Evolutionary conservation across 1,284 basidiomycete species (phyloP), one percentile per base, ranked within the genome.

Genomic region (Melampsora americana): DNA sequence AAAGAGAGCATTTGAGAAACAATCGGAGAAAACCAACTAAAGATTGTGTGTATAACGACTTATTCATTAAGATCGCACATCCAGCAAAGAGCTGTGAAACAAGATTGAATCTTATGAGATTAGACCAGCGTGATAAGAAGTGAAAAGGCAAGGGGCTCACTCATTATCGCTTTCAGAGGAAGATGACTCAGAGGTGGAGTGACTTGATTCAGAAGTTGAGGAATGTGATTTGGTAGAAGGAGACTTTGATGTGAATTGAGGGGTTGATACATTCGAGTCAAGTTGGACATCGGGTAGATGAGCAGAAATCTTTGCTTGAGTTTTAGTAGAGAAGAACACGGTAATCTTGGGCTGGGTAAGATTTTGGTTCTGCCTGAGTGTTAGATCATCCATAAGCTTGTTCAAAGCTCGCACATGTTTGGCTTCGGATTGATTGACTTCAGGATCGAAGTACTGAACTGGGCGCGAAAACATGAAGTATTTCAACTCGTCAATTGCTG

Each of bases 321-420:
- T n/a, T 56, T 56, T 9, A n/a, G 26, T 23, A 23, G 26, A 56
- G 26, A 56, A 56, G 26, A 56, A 56, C 26, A 12, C 26, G 12
- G 53, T 56, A 28, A 56, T 56, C 26, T 56, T 56, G 11, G 53
- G 5, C 53, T 56, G 50, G 26, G 53, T 23, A 7, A 56, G 20
- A 23, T 56, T 23, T n/a, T 23, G 26, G 53, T 28, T 56, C 26
- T 56, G 53, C 14, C 20, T 56, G 26, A 20, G 53, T n/a, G 53
- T 56, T n/a, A 28, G 26, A n/a, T 56, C 26, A 28, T 56, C 53
- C 20, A 56, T 23, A 6, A n/a, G 20, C 53, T 56, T 56, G 53
- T 56, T 56, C 53, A 56, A 56, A 23, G 53, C 53, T 56, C n/a
- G 53, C n/a, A 56, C 26, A 56, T 56, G 53, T 20, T 53, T 53